These are phyloP conservation scores for Thymus mandschuricus DNA, from an alignment of 257 asterid genomes.

Conservation along the genomic window DNA sequence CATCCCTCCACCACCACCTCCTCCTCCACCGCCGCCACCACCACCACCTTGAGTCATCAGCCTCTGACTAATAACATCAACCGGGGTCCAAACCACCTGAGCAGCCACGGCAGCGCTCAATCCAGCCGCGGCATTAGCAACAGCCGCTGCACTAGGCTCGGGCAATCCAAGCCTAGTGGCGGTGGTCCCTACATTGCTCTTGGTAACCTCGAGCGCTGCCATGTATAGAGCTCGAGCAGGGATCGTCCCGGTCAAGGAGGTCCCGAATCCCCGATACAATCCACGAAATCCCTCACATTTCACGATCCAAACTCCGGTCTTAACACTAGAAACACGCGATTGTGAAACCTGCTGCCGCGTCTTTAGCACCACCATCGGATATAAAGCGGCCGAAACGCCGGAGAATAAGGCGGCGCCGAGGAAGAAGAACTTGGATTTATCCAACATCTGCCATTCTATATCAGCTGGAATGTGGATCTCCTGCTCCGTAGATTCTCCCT, in stretches of 20 bases:
- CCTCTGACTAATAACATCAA: constrained; percentile 86
- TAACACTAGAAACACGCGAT: constrained; percentile 48
- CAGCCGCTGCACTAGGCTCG: constrained; percentile 56
- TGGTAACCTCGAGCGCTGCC: constrained; percentile 79
- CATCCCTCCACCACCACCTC: constrained; percentile 22
- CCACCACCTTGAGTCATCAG: constrained; percentile 66
- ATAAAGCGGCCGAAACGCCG: constrained; percentile 65
- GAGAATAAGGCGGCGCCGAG: constrained; percentile 82
- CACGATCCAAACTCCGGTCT: constrained; percentile 54
- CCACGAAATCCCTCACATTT: constrained; percentile 67
- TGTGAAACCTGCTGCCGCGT: constrained; percentile 78
- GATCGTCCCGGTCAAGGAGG: constrained; percentile 73
- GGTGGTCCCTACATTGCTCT: constrained; percentile 60
- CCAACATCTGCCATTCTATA: constrained; percentile 73
- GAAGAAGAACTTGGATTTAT: constrained; percentile 76
- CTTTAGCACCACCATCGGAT: constrained; percentile 72
- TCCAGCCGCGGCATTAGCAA: constrained; percentile 79
- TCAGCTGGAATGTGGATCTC: constrained; percentile 69
- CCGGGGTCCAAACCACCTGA: constrained; percentile 78
- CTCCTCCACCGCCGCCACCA: constrained; percentile 21
- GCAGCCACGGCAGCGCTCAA: constrained; percentile 75
- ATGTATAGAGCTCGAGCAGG: constrained; percentile 83
- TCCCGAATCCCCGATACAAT: constrained; percentile 77
- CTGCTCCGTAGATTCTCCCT: constrained; percentile 49
- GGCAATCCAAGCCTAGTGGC: constrained; percentile 56